A percentile compares a stretch with the other conserved stretches of the same genome.
phyloP scores from a whole-genome alignment of 176 grass and related monocot species.

The Raddia distichophylla region DNA sequence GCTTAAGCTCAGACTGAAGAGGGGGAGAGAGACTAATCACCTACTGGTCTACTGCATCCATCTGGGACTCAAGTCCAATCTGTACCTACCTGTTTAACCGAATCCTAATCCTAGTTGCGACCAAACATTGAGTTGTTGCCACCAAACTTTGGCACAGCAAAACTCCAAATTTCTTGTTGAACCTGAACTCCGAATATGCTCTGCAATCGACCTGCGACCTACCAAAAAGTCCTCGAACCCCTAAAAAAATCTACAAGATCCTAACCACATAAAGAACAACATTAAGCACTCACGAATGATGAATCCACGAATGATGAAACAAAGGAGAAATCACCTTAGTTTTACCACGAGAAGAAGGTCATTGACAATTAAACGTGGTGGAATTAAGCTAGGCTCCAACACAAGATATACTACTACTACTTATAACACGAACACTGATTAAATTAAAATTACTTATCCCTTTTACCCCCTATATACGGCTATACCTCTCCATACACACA shows the following conservation, averaged over 20 bases:
- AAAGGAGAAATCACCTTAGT: conserved; percentile 4
- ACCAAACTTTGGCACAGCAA: conserved; percentile 35
- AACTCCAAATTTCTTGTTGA: conserved; percentile 23
- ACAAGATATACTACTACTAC: not conserved
- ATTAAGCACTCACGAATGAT: conserved; percentile 11
- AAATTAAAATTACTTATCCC: not conserved
- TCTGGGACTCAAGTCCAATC: conserved; percentile 1
- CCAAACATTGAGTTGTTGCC: conserved; percentile 23
- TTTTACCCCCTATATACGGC: no score
- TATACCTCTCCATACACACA: no score
- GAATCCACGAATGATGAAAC: conserved; percentile 16
- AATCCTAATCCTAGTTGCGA: conserved; percentile 1
- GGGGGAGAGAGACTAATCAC: conserved; percentile 20
- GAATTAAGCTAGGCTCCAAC: conserved; percentile 19
- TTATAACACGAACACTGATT: not conserved
- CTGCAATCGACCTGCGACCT: conserved; percentile 35
- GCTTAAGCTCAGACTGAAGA: not conserved
- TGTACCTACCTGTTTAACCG: not conserved
- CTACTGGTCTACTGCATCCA: not conserved
- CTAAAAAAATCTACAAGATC: conserved; percentile 16
- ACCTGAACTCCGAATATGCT: conserved; percentile 8
- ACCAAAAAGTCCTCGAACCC: conserved; percentile 34
- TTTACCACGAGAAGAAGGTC: not conserved
- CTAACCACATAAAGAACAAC: not conserved
- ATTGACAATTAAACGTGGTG: conserved; percentile 30